Evolutionary conservation across 1,139 yeast species (phyloP).

Genomic region (Taphrina pruni): DNA sequence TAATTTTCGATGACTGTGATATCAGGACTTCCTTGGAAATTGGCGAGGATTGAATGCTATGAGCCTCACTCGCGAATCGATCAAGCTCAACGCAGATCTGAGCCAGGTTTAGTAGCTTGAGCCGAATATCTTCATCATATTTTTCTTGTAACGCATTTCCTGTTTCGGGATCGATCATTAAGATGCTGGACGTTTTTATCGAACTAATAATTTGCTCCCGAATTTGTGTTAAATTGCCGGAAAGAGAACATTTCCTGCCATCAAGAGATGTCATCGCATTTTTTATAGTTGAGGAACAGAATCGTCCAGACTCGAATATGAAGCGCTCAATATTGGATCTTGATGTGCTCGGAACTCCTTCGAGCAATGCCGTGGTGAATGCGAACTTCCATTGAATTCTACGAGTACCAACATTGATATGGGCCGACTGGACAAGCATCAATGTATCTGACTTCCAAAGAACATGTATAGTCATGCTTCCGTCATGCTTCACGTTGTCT

Average conservation of each 20-base stretch:
- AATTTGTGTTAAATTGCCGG: background rate
- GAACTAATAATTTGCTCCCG: background rate
- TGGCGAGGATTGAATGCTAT: slow-evolving; percentile 5
- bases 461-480: slow-evolving; percentile 19
- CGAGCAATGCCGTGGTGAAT: background rate
- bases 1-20: slow-evolving; percentile 12
- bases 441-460: slow-evolving; percentile 37
- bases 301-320: slow-evolving; percentile 28
- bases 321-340: slow-evolving; percentile 13
- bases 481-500: slow-evolving; percentile 6
- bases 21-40: slow-evolving; percentile 22
- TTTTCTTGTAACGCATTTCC: slow-evolving; percentile 21
- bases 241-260: background rate
- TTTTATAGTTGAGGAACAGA: background rate
- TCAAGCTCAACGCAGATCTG: slow-evolving; percentile 30
- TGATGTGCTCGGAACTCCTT: background rate
- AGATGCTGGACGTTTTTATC: background rate
- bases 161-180: slow-evolving; percentile 27
- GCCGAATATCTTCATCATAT: slow-evolving; percentile 26
- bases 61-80: slow-evolving; percentile 31
- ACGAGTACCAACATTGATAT: background rate
- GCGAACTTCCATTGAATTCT: slow-evolving; percentile 23
- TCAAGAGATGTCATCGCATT: slow-evolving; percentile 8
- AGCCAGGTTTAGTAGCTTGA: slow-evolving; percentile 22
- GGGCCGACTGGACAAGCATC: slow-evolving; percentile 28